Base-by-base conservation (phyloP, 2,329 filamentous ascomycete species). In the Fusarium kyushuense region DNA sequence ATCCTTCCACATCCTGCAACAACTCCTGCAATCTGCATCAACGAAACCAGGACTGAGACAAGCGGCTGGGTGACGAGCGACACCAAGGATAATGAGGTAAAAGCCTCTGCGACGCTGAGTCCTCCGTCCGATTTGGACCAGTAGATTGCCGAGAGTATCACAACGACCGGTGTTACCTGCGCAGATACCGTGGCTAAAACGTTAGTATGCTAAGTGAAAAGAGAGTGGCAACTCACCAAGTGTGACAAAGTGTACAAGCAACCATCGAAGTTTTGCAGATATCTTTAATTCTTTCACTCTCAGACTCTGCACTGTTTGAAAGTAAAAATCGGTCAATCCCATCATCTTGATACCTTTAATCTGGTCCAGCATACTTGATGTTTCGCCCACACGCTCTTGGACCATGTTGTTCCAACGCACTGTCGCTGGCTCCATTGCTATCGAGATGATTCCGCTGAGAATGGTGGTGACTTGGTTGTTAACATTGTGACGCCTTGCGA, bases 281-380 rank as follows among this genome's bases (percentile, higher is more conserved):
- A 80, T 65, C 6, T 75, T 72, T n/a, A 84, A 65, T 63, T 83
- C 82, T 2, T 73, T 53, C 1, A 77, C 68, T 14, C 82, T 74
- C 1, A 82, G 63, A 14, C 71, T 54, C 36, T 81, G 80, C 2
- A 83, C 59, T 17, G 76, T 71, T 2, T 63, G 41, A 6, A 70
- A 67, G 23, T 82, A 69, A 30, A 72, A 76, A 29, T 76, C 73
- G 2, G 75, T 76, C 6, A 83, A 72, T 0, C 82, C 82, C 67
- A 79, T 79, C 77, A 84, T 81, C 47, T 83, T 83, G 55, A 84
- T 72, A 3, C 78, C 77, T 56, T 82, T 83, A 65, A 84, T 82
- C 13, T 77, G 75, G 5, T 70, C 72, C 2, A 84, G 74, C 72
- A 81, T 80, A n/a, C 72, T 75, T 9, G 79, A 77, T 1, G 80